Evolutionary conservation across 2,329 filamentous ascomycete genomes (phyloP), one percentile per base, ranked within the genome.

Genomic region (Colletotrichum sp.): DNA sequence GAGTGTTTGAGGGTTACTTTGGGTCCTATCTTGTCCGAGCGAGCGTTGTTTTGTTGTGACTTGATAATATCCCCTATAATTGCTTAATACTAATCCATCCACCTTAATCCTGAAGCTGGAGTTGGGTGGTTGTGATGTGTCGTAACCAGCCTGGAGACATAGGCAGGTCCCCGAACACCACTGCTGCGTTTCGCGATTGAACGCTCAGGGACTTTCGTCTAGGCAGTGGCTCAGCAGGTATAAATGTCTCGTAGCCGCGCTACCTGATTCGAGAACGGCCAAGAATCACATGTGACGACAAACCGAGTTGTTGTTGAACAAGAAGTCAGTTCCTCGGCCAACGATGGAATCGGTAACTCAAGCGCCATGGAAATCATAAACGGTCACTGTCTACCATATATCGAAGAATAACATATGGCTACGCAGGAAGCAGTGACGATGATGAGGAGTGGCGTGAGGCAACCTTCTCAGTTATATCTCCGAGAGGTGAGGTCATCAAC

Each of bases 151-250:
- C n/a, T n/a, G n/a, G n/a, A n/a, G n/a, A n/a, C n/a, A n/a, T n/a
- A n/a, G n/a, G n/a, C n/a, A n/a, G n/a, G n/a, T n/a, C n/a, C n/a
- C n/a, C n/a, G n/a, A n/a, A n/a, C 16, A 44, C 36, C 36, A 3
- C 36, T 3, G 1, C 16, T 18, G 36, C 16, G 0, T 9, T 0
- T 39, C 36, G 36, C 3, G 16, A 3, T 44, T 2, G 1, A 44
- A 18, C 1, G 8, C 36, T 0, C 8, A 3, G 0, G 36, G 0
- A 44, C 2, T 18, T 44, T 3, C 0, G 8, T 18, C 36, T 44
- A 0, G 0, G 6, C 1, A 18, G 0, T 18, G 4, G 36, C 36
- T 44, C 0, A 1, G 16, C 36, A 6, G 8, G 2, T 44, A 44
- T 39, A 6, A 18, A 10, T 44, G 0, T 10, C 16, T 44, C 5